phyloP scores from a whole-genome alignment of 1,284 basidiomycete genomes.

The Austroboletus niveus region DNA sequence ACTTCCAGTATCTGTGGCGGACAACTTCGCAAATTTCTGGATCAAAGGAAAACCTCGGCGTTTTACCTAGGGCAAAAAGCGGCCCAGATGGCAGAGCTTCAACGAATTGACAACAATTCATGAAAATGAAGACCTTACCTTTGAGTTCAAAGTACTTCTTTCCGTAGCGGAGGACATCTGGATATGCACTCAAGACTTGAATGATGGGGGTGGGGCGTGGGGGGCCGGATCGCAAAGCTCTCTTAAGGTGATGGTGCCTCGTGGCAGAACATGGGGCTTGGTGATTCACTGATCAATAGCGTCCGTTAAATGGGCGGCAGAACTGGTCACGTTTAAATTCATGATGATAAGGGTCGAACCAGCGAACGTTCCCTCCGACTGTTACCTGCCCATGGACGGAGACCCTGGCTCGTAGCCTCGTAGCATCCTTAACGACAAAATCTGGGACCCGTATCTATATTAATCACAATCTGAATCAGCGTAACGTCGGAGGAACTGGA shows the following conservation, averaged over 20 bases:
- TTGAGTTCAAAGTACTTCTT: no score
- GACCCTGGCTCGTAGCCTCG: not conserved
- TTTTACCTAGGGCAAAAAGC: conserved; percentile 4
- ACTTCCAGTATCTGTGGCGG: conserved; percentile 1
- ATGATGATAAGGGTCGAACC: conserved; percentile 10
- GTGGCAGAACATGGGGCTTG: conserved; percentile 23
- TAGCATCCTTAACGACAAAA: conserved; percentile 10
- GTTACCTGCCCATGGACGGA: conserved; percentile 2
- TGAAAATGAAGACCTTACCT: not conserved
- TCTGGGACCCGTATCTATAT: not conserved
- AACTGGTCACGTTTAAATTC: not conserved
- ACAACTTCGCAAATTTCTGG: not conserved
- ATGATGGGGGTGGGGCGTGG: not conserved
- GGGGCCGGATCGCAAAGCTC: not conserved
- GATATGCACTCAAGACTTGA: not conserved
- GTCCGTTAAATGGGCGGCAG: not conserved
- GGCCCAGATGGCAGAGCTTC: conserved; percentile 2
- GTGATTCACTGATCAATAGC: conserved; percentile 13
- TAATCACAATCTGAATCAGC: conserved; percentile 3
- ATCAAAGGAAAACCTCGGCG: no score
- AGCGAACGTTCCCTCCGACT: conserved; percentile 7
- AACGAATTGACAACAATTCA: not conserved
- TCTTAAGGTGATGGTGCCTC: conserved; percentile 16
- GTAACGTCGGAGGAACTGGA: not conserved
- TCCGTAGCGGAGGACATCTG: no score